A percentile compares a stretch with the other conserved stretches of the same genome.
Conservation (phyloP, 2,329 filamentous ascomycete genomes). For the Bipolaris cookei region DNA sequence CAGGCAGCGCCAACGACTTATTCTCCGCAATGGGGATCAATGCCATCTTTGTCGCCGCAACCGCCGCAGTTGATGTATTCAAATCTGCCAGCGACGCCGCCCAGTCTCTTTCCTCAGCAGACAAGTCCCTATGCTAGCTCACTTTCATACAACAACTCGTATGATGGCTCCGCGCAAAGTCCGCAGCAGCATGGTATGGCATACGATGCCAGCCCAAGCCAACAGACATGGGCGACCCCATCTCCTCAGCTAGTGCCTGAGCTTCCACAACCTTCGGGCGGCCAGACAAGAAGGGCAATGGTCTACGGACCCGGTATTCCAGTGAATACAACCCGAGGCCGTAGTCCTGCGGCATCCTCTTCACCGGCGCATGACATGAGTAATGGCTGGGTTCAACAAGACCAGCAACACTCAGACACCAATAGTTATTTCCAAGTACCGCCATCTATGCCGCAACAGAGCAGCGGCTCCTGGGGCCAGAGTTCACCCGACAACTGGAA, state of each 20-base stretch:
- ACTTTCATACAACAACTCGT: conserved; percentile 37
- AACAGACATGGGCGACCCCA: conserved; percentile 33
- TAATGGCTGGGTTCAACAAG: conserved; percentile 2
- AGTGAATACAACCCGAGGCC: conserved; percentile 12
- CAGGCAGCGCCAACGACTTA: conserved; percentile 24
- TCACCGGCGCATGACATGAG: conserved; percentile 2
- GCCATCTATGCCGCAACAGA: conserved; percentile 4
- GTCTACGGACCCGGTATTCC: conserved; percentile 38
- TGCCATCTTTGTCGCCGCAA: conserved; percentile 33
- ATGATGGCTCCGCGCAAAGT: conserved; percentile 23
- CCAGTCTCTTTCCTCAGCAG: conserved; percentile 36
- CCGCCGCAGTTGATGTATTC: conserved; percentile 36
- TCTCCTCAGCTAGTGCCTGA: conserved; percentile 39
- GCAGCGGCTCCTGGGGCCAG: neutral
- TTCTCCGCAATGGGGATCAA: conserved; percentile 36
- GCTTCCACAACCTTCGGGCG: conserved; percentile 43
- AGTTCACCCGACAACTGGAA: conserved; percentile 12
- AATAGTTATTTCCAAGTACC: conserved; percentile 11
- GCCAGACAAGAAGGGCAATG: conserved; percentile 39
- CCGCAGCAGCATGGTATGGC: conserved; percentile 22
- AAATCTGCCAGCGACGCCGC: conserved; percentile 40
- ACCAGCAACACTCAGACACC: conserved; percentile 5
- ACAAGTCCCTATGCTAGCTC: conserved; percentile 38
- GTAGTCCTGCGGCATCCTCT: conserved; percentile 19
- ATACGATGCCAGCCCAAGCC: conserved; percentile 22